Evolutionary conservation across 176 grass and related monocot species (phyloP).

Genomic region (Olyra latifolia): DNA sequence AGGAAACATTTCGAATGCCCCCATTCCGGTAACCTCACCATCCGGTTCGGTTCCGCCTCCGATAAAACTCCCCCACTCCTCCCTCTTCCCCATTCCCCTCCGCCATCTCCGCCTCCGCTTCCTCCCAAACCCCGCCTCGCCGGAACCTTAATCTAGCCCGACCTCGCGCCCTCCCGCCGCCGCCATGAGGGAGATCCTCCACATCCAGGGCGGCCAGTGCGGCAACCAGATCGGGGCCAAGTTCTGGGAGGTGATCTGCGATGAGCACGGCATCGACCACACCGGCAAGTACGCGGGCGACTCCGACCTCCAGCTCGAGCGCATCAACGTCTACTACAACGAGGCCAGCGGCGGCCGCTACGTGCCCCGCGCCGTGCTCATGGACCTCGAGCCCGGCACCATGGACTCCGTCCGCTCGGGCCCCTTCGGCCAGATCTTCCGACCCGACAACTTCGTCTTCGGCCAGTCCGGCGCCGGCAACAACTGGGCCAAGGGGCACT

Average conservation of each 20-base stretch:
- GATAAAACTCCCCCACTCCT: constrained; percentile 32
- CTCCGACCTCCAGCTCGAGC: constrained; percentile 86
- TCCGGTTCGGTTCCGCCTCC: background rate
- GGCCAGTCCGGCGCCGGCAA: constrained; percentile 90
- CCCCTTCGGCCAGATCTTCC: constrained; percentile 82
- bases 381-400: constrained; percentile 94
- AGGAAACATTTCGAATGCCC: background rate
- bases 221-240: constrained; percentile 97
- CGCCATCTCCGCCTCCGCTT: background rate
- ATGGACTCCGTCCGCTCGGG: constrained; percentile 87
- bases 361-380: constrained; percentile 89
- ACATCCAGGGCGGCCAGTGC: constrained; percentile 93
- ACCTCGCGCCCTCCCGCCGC: background rate
- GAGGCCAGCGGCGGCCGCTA: constrained; percentile 80
- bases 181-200: constrained; percentile 91
- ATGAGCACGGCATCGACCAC: constrained; percentile 90
- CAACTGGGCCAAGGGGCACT: constrained; percentile 94
- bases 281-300: constrained; percentile 75
- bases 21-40: background rate
- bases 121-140: background rate
- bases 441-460: constrained; percentile 95
- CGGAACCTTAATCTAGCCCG: constrained; percentile 14
- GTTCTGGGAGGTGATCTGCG: constrained; percentile 97
- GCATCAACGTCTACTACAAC: constrained; percentile 98
- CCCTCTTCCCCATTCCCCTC: background rate